Evolutionary conservation across 805 yeast genomes (phyloP).

Genomic region (Dipodascus geniculatus): DNA sequence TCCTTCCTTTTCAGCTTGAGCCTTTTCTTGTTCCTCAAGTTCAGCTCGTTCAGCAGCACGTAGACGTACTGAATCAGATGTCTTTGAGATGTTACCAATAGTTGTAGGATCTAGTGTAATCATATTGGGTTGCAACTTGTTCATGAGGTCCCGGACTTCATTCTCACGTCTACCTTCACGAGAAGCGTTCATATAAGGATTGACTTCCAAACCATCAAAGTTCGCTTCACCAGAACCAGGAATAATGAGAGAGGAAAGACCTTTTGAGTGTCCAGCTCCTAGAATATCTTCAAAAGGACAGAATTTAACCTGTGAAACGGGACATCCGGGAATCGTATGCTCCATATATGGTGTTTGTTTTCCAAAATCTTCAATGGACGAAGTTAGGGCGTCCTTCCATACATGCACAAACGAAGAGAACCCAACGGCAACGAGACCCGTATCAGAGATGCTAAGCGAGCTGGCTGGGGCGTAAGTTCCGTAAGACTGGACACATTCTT

Average conservation of each 20-base stretch:
- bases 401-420: conserved; percentile 94
- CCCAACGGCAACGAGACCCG: conserved; percentile 77
- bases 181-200: conserved; percentile 88
- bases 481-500: conserved; percentile 51
- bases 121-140: conserved; percentile 86
- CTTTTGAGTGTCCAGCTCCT: conserved; percentile 72
- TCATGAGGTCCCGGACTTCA: conserved; percentile 75
- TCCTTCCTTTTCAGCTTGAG: conserved; percentile 27
- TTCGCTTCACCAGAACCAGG: conserved; percentile 99
- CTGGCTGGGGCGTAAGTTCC: conserved; percentile 77
- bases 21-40: conserved; percentile 27
- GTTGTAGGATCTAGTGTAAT: conserved; percentile 80
- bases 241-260: conserved; percentile 73
- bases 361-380: conserved; percentile 12
- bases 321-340: conserved; percentile 71
- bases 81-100: conserved; percentile 73
- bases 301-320: conserved; percentile 52
- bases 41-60: conserved; percentile 31
- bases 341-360: conserved; percentile 82
- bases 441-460: conserved; percentile 69
- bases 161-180: conserved; percentile 86
- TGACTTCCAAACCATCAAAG: conserved; percentile 83
- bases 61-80: conserved; percentile 51
- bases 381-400: conserved; percentile 76
- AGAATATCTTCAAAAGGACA: conserved; percentile 96